Percentiles rank a stretch among this genome's conserved stretches.
phyloP scores from a whole-genome alignment of 441 rosid species.

The Monsonia emarginata region DNA sequence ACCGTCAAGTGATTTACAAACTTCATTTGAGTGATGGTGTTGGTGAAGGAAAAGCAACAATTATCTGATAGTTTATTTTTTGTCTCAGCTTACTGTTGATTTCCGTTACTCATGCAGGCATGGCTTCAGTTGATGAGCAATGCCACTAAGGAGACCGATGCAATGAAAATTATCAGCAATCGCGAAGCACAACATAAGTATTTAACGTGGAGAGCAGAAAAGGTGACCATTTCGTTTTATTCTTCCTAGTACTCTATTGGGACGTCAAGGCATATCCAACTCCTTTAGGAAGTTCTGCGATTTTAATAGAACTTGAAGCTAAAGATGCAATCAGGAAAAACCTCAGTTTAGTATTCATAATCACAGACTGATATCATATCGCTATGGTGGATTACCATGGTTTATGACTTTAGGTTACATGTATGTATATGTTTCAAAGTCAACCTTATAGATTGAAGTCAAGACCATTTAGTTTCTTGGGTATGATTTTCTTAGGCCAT shows the following conservation, averaged over 20 bases:
- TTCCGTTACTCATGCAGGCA: constrained; percentile 34
- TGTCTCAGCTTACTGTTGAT: background rate
- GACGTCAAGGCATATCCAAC: too few relatives aligned
- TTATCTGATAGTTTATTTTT: background rate
- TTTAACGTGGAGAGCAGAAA: constrained; percentile 81
- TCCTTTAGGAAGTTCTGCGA: too few relatives aligned
- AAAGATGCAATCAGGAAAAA: too few relatives aligned
- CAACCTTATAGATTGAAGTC: background rate
- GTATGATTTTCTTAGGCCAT: too few relatives aligned
- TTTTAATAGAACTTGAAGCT: too few relatives aligned
- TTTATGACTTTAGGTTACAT: too few relatives aligned
- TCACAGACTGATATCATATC: background rate
- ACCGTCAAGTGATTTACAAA: background rate
- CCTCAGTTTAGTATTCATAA: background rate
- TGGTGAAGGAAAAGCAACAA: background rate
- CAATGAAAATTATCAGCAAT: constrained; percentile 36
- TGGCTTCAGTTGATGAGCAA: constrained; percentile 61
- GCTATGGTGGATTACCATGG: background rate
- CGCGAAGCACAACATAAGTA: constrained; percentile 77
- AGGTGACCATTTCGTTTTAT: constrained; percentile 30
- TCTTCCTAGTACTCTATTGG: too few relatives aligned
- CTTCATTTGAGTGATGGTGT: background rate
- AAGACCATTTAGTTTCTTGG: background rate
- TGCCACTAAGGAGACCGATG: constrained; percentile 40
- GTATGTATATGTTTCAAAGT: background rate